These are phyloP conservation scores for Termitomyces eurrhizus DNA, from an alignment of 768 basidiomycete genomes.

Conservation along the genomic window DNA sequence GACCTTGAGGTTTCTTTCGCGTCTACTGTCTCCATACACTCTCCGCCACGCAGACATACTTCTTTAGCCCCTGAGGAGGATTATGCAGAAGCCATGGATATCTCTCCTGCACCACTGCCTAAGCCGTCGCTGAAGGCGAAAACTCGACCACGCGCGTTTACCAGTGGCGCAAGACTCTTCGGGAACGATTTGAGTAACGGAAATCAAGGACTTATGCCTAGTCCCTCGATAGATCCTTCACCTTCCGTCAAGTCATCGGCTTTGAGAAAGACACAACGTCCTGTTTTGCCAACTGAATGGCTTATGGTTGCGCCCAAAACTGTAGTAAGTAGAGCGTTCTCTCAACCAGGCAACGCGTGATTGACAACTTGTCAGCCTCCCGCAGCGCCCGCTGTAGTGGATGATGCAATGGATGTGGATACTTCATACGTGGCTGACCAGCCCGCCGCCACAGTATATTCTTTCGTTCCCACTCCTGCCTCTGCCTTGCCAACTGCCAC, in stretches of 20 bases:
- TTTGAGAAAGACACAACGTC: conserved; percentile 57
- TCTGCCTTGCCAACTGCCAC: conserved; percentile 52
- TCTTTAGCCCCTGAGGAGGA: conserved; percentile 45
- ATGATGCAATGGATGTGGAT: conserved; percentile 83
- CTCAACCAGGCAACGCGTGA: not conserved
- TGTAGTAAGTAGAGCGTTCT: conserved; percentile 21
- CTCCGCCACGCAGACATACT: conserved; percentile 51
- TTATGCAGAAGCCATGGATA: conserved; percentile 71
- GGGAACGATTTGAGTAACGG: conserved; percentile 71
- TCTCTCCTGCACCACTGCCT: conserved; percentile 60
- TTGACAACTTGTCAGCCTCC: conserved; percentile 29
- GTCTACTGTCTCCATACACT: conserved; percentile 76
- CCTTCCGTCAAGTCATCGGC: conserved; percentile 26
- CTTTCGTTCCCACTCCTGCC: conserved; percentile 33
- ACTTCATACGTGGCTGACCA: conserved; percentile 40
- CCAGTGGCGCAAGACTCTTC: conserved; percentile 63
- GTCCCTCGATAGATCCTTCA: conserved; percentile 26
- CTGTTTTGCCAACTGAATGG: conserved; percentile 66
- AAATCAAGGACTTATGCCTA: conserved; percentile 23
- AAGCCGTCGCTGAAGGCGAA: conserved; percentile 24
- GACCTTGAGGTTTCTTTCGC: conserved; percentile 82
- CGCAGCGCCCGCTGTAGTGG: conserved; percentile 40
- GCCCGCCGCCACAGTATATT: conserved; percentile 22
- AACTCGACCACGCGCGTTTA: conserved; percentile 61
- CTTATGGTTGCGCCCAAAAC: conserved; percentile 25